A percentile compares a stretch with the other conserved stretches of the same genome.
phyloP scores from a whole-genome alignment of 2,329 filamentous ascomycete species.

The Arachnomyces sp. region DNA sequence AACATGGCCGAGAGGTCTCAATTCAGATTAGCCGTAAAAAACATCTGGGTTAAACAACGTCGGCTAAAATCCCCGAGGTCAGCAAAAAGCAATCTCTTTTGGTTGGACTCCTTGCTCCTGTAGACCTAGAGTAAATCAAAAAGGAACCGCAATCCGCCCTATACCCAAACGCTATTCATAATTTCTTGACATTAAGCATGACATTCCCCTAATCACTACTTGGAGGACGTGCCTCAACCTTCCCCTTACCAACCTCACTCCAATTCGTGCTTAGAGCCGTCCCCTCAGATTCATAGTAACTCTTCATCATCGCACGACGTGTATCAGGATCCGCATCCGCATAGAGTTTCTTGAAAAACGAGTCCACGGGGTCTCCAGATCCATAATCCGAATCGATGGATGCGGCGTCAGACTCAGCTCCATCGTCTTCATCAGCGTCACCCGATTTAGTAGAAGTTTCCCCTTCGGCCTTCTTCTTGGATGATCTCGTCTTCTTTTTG shows the following conservation, averaged over 20 bases:
- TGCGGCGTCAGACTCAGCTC: conserved; percentile 49
- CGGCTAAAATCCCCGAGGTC: too few species aligned
- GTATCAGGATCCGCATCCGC: conserved; percentile 68
- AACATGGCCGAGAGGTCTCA: too few species aligned
- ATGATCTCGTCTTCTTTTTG: conserved; percentile 28
- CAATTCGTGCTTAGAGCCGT: conserved; percentile 90
- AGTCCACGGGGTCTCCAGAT: conserved; percentile 57
- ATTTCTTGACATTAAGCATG: too few species aligned
- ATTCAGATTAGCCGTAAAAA: too few species aligned
- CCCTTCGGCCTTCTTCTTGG: conserved; percentile 17
- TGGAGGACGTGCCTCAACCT: conserved; percentile 47
- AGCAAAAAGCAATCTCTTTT: too few species aligned
- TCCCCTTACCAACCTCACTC: conserved; percentile 65
- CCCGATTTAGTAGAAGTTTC: conserved; percentile 25
- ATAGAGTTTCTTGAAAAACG: conserved; percentile 88
- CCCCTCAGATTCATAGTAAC: conserved; percentile 86
- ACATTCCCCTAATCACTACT: conserved; percentile 11
- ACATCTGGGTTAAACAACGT: too few species aligned
- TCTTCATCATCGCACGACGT: conserved; percentile 94
- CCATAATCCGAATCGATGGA: conserved; percentile 37
- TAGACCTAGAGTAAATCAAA: too few species aligned
- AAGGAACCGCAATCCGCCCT: too few species aligned
- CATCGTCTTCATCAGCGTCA: conserved; percentile 28
- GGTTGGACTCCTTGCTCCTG: too few species aligned
- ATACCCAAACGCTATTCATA: too few species aligned